A percentile compares a stretch with the other conserved stretches of the same genome.
These are phyloP conservation scores for Aureobasidium pullulans DNA, from an alignment of 2,329 filamentous ascomycete species.

Conservation along the genomic window DNA sequence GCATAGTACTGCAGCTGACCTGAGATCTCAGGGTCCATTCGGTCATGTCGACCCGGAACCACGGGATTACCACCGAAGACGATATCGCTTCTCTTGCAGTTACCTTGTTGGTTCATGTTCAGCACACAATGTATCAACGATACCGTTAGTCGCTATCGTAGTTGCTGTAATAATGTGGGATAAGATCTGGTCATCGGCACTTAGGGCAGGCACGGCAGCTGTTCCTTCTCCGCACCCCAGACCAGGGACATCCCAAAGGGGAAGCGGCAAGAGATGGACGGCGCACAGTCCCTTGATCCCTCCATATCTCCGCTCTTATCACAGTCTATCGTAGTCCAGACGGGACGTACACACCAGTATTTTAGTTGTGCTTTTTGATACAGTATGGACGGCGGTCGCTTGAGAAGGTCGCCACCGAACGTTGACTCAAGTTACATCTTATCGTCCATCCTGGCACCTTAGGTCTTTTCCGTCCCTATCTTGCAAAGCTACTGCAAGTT, in stretches of 20 bases:
- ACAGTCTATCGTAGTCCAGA: constrained; percentile 10
- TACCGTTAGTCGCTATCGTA: too few relatives aligned
- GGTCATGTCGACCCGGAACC: too few relatives aligned
- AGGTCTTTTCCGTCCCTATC: not conserved
- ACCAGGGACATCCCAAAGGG: not conserved
- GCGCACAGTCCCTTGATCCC: not conserved
- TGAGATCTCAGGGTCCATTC: too few relatives aligned
- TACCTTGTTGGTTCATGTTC: not conserved
- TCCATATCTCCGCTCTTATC: constrained; percentile 8
- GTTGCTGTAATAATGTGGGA: not conserved
- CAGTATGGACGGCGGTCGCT: not conserved
- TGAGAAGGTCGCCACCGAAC: not conserved
- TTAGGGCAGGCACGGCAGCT: not conserved
- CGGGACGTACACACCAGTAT: not conserved
- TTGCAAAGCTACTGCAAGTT: not conserved
- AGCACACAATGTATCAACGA: not conserved
- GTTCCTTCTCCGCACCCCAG: not conserved
- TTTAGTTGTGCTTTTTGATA: constrained; percentile 7
- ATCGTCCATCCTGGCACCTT: not conserved
- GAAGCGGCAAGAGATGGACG: constrained; percentile 4
- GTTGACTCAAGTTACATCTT: not conserved
- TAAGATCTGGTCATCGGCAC: not conserved
- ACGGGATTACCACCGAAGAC: not conserved
- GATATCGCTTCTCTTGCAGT: not conserved
- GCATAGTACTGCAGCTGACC: too few relatives aligned